Percentiles rank a stretch among this genome's conserved stretches.
phyloP scores from a whole-genome alignment of 768 basidiomycete genomes.

The Termitomyces eurrhizus region DNA sequence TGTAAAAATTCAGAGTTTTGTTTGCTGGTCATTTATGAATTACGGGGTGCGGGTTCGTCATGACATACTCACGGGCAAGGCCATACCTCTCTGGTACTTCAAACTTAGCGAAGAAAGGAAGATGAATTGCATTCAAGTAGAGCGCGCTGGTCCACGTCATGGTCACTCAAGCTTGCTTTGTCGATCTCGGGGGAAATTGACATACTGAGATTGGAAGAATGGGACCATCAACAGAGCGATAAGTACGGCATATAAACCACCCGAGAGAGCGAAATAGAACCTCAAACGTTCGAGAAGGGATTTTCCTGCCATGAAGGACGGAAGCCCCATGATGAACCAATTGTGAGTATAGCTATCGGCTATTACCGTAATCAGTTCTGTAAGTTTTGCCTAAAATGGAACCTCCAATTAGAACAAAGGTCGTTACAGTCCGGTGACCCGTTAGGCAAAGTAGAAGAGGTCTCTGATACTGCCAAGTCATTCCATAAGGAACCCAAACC shows the following conservation, averaged over 20 bases:
- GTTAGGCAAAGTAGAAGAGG: too few species aligned
- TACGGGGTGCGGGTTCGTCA: not conserved
- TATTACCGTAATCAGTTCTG: not conserved
- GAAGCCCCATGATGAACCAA: not conserved
- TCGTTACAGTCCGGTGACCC: too few species aligned
- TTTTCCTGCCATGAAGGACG: constrained; percentile 6
- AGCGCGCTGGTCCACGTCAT: constrained; percentile 23
- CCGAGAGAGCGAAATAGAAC: constrained; percentile 38
- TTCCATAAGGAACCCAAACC: too few species aligned
- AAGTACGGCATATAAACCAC: constrained; percentile 48
- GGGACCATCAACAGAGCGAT: constrained; percentile 58
- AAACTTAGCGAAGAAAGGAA: constrained; percentile 63
- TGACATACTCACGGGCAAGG: constrained; percentile 56
- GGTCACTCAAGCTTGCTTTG: not conserved
- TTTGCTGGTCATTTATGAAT: constrained; percentile 46
- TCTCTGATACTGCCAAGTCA: too few species aligned
- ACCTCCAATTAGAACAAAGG: too few species aligned
- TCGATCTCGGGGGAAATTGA: constrained; percentile 7
- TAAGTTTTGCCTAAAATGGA: too few species aligned
- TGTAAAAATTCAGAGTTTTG: constrained; percentile 68
- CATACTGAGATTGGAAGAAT: constrained; percentile 68
- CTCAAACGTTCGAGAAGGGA: constrained; percentile 14
- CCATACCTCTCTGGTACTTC: constrained; percentile 74
- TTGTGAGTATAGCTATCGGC: not conserved
- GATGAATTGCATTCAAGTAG: constrained; percentile 63